These are phyloP conservation scores for Pelargonium australe DNA, from an alignment of 441 rosid genomes.

Conservation along the genomic window DNA sequence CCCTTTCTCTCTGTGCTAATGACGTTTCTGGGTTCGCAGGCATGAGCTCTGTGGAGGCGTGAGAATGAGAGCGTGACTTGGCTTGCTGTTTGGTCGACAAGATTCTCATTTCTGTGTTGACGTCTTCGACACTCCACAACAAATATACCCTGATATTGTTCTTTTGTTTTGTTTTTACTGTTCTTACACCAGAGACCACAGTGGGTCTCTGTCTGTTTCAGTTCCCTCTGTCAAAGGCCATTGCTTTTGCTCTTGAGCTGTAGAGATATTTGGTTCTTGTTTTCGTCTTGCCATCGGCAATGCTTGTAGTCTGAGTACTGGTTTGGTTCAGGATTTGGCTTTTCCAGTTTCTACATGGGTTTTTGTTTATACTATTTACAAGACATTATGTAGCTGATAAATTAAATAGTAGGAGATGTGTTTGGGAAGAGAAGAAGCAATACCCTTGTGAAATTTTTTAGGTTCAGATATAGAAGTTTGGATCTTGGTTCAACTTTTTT, in stretches of 20 bases:
- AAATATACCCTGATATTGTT: no score
- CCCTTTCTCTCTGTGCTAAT: neutral
- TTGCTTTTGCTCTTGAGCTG: slow-evolving; percentile 12
- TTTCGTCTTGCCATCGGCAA: neutral
- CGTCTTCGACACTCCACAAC: no score
- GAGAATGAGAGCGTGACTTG: no score
- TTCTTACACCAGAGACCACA: no score
- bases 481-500: neutral
- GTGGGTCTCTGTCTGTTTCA: no score
- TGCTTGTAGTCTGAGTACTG: neutral
- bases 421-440: neutral
- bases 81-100: no score
- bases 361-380: neutral
- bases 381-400: neutral
- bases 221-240: neutral
- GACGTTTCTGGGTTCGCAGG: neutral
- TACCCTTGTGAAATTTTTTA: neutral
- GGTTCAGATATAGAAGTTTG: neutral
- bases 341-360: neutral
- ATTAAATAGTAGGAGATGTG: neutral
- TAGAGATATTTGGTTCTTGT: neutral
- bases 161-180: no score
- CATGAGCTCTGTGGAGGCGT: no score
- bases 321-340: neutral
- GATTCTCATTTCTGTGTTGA: no score